These are phyloP conservation scores for Rhizophagus clarus DNA, from an alignment of 192 early-diverging fungal species.

Conservation along the genomic window DNA sequence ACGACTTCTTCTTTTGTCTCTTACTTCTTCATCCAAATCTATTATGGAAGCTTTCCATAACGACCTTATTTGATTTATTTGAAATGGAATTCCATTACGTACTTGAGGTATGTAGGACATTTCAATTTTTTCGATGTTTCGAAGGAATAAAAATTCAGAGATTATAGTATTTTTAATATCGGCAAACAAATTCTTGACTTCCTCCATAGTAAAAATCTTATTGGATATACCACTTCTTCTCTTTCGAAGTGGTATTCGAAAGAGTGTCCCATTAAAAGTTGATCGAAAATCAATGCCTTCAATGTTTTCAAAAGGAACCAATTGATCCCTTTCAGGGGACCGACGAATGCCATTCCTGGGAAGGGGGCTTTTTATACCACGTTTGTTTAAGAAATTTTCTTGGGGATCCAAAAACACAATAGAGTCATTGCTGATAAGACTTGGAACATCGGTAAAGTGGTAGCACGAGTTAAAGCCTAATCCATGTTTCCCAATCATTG, in stretches of 20 bases:
- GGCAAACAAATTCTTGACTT: background rate
- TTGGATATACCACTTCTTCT: background rate
- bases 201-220: background rate
- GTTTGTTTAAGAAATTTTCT: constrained; percentile 1
- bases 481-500: background rate
- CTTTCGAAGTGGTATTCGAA: constrained; percentile 32
- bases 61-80: background rate
- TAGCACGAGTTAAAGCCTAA: constrained; percentile 35
- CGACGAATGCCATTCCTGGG: background rate
- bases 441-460: constrained; percentile 34
- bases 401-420: constrained; percentile 37
- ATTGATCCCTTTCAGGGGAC: constrained; percentile 18
- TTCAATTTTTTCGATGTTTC: constrained; percentile 26
- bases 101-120: background rate
- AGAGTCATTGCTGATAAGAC: constrained; percentile 25
- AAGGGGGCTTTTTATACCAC: background rate
- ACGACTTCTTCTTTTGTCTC: background rate
- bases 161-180: background rate
- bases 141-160: constrained; percentile 20
- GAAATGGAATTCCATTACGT: background rate
- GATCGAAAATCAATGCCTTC: constrained; percentile 25
- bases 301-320: constrained; percentile 27
- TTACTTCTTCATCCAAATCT: background rate
- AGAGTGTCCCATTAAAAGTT: constrained; percentile 33
- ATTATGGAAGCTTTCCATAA: constrained; percentile 17